Base-by-base conservation (phyloP, 2,329 filamentous ascomycete genomes). In the Colletotrichum nymphaeae region DNA sequence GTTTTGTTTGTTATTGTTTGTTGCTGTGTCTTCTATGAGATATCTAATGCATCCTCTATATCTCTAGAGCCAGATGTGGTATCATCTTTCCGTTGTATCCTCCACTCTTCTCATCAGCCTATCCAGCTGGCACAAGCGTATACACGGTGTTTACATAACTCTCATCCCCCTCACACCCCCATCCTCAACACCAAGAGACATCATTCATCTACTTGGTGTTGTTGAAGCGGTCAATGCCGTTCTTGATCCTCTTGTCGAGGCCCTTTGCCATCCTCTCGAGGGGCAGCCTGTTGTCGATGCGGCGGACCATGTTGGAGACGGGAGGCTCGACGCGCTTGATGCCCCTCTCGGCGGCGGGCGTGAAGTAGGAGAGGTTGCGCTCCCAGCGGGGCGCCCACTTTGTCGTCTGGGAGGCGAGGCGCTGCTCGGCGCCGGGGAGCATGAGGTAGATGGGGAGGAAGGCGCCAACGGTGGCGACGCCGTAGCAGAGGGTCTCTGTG, bases 331-430 rank as follows among this genome's bases (percentile, higher is more conserved):
- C 83, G 65, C 86, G 93, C 76, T 87, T 86, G 53, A 88, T 84
- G 63, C 85, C 81, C 24, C 82, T 81, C 79, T 87, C 84, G 32
- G 85, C 84, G 19, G 86, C 85, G n/a, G 83, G 81, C 9, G 83
- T 81, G 79, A 90, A 87, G 82, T 86, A 88, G 75, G 82, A 86
- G 78, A 90, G 86, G 80, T 89, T 90, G 66, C 85, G 84, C 81
- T 91, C 88, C 89, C 89, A 91, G 69, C 88, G 86, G 22, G 88
- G 88, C 4, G 89, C 89, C 89, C 89, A 91, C 77, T 87, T 86
- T 72, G 84, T 83, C 4, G 89, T 91, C 80, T 90, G 88, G 28
- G 81, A 81, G 67, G 87, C 85, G 46, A 91, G 79, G 56, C 85
- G 85, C 79, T 90, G 87, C 75, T 89, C 86, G 72, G 88, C 87